Percentiles rank a stretch among this genome's conserved stretches.
phyloP scores from a whole-genome alignment of 192 early-diverging fungal species.

The Coemansia sp. region DNA sequence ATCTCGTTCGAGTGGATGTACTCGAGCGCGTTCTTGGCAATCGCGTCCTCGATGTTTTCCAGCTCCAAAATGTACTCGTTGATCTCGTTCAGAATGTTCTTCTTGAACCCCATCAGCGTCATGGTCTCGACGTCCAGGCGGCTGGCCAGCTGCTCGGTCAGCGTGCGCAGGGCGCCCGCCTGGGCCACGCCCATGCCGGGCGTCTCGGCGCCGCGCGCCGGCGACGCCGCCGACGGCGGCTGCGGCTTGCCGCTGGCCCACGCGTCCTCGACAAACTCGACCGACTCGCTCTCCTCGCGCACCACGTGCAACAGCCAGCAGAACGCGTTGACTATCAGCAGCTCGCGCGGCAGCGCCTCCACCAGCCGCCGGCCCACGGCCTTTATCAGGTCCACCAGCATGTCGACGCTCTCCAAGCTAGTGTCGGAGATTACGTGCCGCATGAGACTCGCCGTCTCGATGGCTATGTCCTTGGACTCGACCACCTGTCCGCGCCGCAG shows the following conservation, averaged over 20 bases:
- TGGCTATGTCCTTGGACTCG: conserved; percentile 62
- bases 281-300: conserved; percentile 54
- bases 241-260: conserved; percentile 2
- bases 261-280: conserved; percentile 16
- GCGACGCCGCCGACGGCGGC: background rate
- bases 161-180: background rate
- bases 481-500: conserved; percentile 64
- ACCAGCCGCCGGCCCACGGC: conserved; percentile 63
- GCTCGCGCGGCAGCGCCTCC: conserved; percentile 79
- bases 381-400: conserved; percentile 61
- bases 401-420: conserved; percentile 63
- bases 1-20: conserved; percentile 96
- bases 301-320: conserved; percentile 81
- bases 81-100: conserved; percentile 74
- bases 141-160: conserved; percentile 50
- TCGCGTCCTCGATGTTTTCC: conserved; percentile 69
- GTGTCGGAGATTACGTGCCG: conserved; percentile 71
- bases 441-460: conserved; percentile 71
- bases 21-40: conserved; percentile 79
- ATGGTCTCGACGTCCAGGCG: conserved; percentile 31
- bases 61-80: conserved; percentile 86
- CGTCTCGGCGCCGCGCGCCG: conserved; percentile 28
- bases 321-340: conserved; percentile 81
- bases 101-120: conserved; percentile 58
- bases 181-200: conserved; percentile 36